phyloP scores from a whole-genome alignment of 305 asterid genomes.

The Solanum chacoense region DNA sequence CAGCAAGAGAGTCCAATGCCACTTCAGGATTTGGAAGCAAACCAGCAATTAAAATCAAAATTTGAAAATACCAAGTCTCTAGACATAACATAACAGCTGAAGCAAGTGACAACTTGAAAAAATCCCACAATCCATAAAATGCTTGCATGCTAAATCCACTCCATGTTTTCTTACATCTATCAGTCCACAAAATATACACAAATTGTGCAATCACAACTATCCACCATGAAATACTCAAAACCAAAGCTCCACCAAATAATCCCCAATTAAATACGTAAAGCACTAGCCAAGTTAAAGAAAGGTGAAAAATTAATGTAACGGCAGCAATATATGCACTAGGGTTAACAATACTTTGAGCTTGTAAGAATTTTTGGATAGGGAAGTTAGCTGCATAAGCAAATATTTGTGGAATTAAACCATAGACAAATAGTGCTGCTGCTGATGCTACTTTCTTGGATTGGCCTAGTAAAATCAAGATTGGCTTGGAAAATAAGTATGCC shows the following conservation, averaged over 20 bases:
- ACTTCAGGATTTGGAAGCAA: conserved; percentile 29
- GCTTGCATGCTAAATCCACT: conserved; percentile 19
- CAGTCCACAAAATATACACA: conserved; percentile 15
- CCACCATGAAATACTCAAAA: conserved; percentile 32
- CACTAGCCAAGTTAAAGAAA: conserved; percentile 22
- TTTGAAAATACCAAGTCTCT: conserved; percentile 29
- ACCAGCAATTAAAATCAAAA: conserved; percentile 26
- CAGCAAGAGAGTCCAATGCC: conserved; percentile 12
- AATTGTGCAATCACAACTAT: conserved; percentile 24
- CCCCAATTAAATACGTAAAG: conserved; percentile 20
- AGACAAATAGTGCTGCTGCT: conserved; percentile 19
- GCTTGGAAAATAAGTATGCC: conserved; percentile 19
- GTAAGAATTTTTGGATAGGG: conserved; percentile 30
- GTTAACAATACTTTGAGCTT: conserved; percentile 24
- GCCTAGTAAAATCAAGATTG: conserved; percentile 21
- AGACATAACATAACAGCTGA: conserved; percentile 33
- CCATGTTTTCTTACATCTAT: conserved; percentile 23
- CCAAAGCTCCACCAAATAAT: conserved; percentile 21
- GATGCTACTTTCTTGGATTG: conserved; percentile 20
- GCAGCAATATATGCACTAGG: conserved; percentile 27
- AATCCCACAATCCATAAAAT: conserved; percentile 29
- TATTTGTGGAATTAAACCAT: conserved; percentile 32
- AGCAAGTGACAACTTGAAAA: conserved; percentile 23
- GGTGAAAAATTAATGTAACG: conserved; percentile 13
- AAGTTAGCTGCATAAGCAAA: conserved; percentile 29